A percentile compares a stretch with the other conserved stretches of the same genome.
Evolutionary conservation across 1,139 yeast species (phyloP).

Genomic region (Suhomyces taliae): DNA sequence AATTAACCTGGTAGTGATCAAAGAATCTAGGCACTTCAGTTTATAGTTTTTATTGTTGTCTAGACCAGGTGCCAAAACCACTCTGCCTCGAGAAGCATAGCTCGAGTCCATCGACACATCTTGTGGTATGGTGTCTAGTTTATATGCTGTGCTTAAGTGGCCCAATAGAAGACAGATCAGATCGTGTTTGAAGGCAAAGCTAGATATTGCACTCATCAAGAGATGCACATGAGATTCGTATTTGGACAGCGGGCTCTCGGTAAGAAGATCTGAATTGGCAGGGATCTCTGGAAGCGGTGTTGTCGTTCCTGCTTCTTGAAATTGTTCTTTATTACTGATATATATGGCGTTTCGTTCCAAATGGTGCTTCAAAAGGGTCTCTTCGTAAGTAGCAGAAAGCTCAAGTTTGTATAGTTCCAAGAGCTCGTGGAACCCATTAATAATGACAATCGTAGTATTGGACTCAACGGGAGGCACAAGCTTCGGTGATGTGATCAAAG

Average conservation of each 20-base stretch:
- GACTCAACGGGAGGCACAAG: slow-evolving; percentile 4
- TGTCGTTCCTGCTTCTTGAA: slow-evolving; percentile 24
- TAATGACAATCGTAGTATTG: slow-evolving; percentile 22
- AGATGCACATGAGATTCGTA: slow-evolving; percentile 32
- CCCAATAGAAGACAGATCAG: slow-evolving; percentile 35
- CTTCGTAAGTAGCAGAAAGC: slow-evolving; percentile 36
- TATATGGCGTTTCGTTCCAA: slow-evolving; percentile 26
- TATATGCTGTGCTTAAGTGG: slow-evolving; percentile 30
- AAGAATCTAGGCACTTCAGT: slow-evolving; percentile 17
- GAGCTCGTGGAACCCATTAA: slow-evolving; percentile 38
- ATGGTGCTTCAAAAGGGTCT: slow-evolving; percentile 34
- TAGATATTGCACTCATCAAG: slow-evolving; percentile 28
- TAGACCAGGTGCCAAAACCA: slow-evolving; percentile 20
- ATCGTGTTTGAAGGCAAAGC: slow-evolving; percentile 22
- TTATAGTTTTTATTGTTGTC: not conserved
- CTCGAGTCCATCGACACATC: not conserved
- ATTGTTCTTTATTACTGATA: slow-evolving; percentile 21
- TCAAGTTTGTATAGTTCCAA: slow-evolving; percentile 39
- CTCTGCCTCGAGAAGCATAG: slow-evolving; percentile 15
- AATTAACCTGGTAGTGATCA: slow-evolving; percentile 27
- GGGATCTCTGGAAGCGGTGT: slow-evolving; percentile 34
- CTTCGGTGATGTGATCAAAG: slow-evolving; percentile 18
- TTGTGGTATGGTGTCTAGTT: slow-evolving; percentile 1
- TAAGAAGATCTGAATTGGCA: slow-evolving; percentile 28
- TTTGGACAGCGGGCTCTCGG: slow-evolving; percentile 34